Base-by-base conservation (phyloP, 495 filamentous ascomycete species). In the Physcia stellaris region DNA sequence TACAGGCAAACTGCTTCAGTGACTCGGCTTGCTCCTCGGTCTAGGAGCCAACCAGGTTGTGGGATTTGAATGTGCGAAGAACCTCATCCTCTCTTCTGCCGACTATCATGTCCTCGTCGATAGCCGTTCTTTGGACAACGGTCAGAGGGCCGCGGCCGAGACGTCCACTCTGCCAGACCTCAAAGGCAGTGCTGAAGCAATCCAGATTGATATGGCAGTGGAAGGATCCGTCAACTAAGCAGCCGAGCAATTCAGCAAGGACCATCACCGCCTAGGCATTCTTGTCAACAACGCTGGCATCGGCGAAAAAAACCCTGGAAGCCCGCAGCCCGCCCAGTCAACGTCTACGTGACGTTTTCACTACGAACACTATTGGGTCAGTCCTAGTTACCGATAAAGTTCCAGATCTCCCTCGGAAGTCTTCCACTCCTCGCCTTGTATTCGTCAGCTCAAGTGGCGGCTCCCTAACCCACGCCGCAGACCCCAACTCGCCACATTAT, bases 261-360 rank as follows among this genome's bases (percentile, higher is more conserved):
- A 52, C 17, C 51, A 49, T 43, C 51, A 50, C 7, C 48, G 43
- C 2, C 44, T 62, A 12, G 56, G 61, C 42, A 50, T 56, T 23
- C 46, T 63, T 7, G 42, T 58, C 32, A 60, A 51, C 42, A 64
- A 61, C 29, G 61, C 62, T 13, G 60, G 53, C 13, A 49, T 57
- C 32, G 35, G 35, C 4, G 16, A 24, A 4, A 22, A 4, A 20
- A 37, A 17, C 7, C 11, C 28, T 45, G 18, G 19, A 30, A 0
- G 36, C 40, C 3, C 17, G 6, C 4, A 20, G 4, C 4, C 42
- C 38, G 9, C 38, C 42, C 15, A 53, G 60, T 11, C 43, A 56
- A 4, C 45, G 40, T 5, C 30, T 61, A 9, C 42, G 35, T 20
- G 35, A 43, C 12, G 47, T 56, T 16, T 56, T 64, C 45, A 49